phyloP scores from a whole-genome alignment of 805 yeast genomes.

The Hanseniaspora clermontiae region DNA sequence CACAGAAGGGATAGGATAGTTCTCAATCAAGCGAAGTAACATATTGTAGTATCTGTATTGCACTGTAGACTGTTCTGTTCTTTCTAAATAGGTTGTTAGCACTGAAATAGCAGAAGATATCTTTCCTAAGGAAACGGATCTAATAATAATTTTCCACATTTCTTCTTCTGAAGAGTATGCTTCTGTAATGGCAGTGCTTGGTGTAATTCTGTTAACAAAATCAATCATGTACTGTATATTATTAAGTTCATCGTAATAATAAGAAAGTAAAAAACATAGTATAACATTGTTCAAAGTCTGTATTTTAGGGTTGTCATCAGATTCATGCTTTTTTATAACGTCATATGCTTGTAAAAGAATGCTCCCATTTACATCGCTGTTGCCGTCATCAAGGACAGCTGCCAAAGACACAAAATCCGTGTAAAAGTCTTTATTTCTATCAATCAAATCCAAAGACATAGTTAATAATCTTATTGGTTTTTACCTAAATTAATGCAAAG shows the following conservation, averaged over 20 bases:
- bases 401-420: not conserved
- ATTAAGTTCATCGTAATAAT: constrained; percentile 4
- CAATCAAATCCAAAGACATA: not conserved
- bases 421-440: not conserved
- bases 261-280: constrained; percentile 1
- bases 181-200: not conserved
- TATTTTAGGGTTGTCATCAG: not conserved
- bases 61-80: not conserved
- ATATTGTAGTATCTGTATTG: not conserved
- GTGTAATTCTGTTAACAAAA: not conserved
- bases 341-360: constrained; percentile 18
- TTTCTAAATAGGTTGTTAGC: not conserved
- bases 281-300: constrained; percentile 10
- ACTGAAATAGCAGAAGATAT: not conserved
- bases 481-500: too few relatives aligned
- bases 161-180: not conserved
- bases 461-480: not conserved
- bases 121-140: not conserved
- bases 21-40: not conserved
- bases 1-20: not conserved
- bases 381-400: not conserved
- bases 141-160: constrained; percentile 2
- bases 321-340: not conserved
- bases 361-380: constrained; percentile 14
- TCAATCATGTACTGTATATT: not conserved